Conservation (phyloP, 2,329 filamentous ascomycete species). For the Diaporthe vexans region DNA sequence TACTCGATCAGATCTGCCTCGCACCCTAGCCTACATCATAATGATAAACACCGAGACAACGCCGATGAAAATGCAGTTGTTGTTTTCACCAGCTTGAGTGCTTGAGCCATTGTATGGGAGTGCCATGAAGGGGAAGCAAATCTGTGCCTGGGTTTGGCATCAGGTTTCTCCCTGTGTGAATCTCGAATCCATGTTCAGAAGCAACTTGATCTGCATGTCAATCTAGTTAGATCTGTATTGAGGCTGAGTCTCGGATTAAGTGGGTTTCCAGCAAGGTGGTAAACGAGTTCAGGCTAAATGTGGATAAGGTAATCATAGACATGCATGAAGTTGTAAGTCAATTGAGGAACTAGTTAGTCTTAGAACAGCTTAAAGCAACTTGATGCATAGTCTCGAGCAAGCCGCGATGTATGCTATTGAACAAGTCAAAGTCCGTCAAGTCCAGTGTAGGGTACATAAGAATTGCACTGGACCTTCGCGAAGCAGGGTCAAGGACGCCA, state of each 20-base stretch:
- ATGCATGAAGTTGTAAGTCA: not conserved
- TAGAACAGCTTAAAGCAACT: too few relatives aligned
- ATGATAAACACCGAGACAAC: not conserved
- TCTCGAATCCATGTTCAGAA: not conserved
- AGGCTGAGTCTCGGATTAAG: not conserved
- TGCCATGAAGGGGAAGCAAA: not conserved
- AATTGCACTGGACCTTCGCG: not conserved
- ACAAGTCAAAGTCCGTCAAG: not conserved
- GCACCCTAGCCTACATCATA: not conserved
- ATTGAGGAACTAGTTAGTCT: not conserved
- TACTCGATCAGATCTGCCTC: not conserved
- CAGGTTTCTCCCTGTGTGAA: not conserved
- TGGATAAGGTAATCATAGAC: not conserved
- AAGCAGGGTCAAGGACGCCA: not conserved
- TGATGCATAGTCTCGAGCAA: not conserved
- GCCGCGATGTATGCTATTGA: too few relatives aligned
- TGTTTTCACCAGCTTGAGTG: not conserved
- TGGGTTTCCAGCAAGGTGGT: not conserved
- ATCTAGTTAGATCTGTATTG: not conserved
- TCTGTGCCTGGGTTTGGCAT: not conserved
- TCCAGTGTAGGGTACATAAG: not conserved
- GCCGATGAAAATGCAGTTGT: not conserved
- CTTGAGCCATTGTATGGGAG: not conserved
- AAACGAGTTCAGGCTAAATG: slow-evolving; percentile 13
- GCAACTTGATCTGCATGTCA: not conserved